phyloP scores from a whole-genome alignment of 257 asterid genomes.

The Solanum clarkiae region DNA sequence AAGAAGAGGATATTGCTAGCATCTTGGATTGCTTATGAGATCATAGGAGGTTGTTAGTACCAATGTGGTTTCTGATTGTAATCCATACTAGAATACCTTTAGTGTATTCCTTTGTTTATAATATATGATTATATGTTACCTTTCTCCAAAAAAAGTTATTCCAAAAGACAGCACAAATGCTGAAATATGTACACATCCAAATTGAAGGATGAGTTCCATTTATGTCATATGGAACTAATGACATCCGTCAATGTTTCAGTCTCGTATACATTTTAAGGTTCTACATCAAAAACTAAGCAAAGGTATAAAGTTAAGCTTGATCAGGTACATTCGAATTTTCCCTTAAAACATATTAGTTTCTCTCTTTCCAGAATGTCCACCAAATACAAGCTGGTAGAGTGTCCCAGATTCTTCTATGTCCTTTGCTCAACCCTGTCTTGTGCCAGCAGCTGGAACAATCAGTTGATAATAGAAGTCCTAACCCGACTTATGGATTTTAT shows the following conservation, averaged over 20 bases:
- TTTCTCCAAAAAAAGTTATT: not conserved
- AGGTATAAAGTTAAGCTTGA: not conserved
- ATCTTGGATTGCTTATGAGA: not conserved
- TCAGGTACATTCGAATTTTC: not conserved
- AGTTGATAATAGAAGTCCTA: not conserved
- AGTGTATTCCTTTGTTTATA: not conserved
- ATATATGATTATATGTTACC: not conserved
- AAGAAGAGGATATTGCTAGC: not conserved
- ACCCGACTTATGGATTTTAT: not conserved
- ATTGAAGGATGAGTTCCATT: not conserved
- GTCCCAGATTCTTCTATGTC: not conserved
- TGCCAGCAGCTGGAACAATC: not conserved
- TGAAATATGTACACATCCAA: not conserved
- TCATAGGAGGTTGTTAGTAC: not conserved
- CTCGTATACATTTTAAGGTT: not conserved
- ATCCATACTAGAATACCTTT: not conserved
- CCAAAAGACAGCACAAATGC: not conserved
- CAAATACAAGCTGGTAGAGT: not conserved
- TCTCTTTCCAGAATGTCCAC: not conserved
- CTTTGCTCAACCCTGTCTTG: not conserved
- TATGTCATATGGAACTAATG: not conserved
- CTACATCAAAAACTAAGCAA: not conserved
- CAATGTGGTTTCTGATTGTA: not conserved
- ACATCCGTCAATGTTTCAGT: not conserved
- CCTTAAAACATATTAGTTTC: not conserved